Conservation (phyloP, 345 rosid species). For the Lagerstroemia speciosa region DNA sequence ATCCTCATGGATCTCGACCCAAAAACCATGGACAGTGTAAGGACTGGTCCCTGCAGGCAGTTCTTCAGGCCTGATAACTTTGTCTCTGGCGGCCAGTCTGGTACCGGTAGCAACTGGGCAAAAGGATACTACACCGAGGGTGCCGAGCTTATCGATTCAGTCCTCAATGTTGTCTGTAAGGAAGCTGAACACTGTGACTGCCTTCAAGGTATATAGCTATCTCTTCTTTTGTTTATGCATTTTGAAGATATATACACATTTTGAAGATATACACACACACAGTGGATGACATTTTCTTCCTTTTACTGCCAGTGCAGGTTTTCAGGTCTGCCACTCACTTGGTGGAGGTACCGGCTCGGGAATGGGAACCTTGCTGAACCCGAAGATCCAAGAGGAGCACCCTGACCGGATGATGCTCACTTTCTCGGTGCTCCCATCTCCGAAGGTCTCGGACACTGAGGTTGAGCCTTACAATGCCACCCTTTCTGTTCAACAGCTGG, state of each 20-base stretch:
- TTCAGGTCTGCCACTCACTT: slow-evolving; percentile 5
- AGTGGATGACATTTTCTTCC: neutral
- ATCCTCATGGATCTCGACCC: slow-evolving; percentile 4
- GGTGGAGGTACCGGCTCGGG: slow-evolving; percentile 3
- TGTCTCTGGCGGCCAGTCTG: slow-evolving; percentile 3
- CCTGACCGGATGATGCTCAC: slow-evolving; percentile 5
- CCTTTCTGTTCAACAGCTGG: slow-evolving; percentile 2
- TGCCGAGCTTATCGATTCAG: slow-evolving; percentile 1
- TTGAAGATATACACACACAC: no score
- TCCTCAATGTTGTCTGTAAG: neutral
- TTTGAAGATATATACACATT: neutral
- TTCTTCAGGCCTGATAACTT: slow-evolving; percentile 6
- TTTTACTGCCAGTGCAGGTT: neutral
- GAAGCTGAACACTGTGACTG: slow-evolving; percentile 5
- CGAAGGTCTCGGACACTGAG: slow-evolving; percentile 3
- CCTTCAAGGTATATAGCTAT: neutral
- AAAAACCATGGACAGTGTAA: slow-evolving; percentile 3
- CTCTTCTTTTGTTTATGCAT: neutral
- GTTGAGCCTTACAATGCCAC: slow-evolving; percentile 4
- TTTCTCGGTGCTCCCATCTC: slow-evolving; percentile 1
- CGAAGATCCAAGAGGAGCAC: neutral
- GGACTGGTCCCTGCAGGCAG: slow-evolving; percentile 2
- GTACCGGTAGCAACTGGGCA: slow-evolving; percentile 3
- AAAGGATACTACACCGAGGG: slow-evolving; percentile 4
- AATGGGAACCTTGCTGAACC: slow-evolving; percentile 2